phyloP scores from a whole-genome alignment of 192 early-diverging fungal species.

The Geranomyces michiganensis region DNA sequence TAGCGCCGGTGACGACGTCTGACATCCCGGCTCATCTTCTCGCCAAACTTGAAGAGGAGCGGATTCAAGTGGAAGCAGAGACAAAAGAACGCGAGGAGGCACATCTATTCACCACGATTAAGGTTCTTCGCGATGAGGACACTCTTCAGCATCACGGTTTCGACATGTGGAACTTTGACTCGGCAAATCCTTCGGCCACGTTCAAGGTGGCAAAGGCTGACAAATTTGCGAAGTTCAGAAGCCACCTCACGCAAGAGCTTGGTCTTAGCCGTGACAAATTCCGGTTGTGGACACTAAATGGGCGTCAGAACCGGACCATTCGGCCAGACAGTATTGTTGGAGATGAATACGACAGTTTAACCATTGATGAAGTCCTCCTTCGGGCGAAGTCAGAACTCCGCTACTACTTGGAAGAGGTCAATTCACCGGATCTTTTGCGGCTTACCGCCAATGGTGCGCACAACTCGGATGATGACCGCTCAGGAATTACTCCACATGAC shows the following conservation, averaged over 20 bases:
- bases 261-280: slow-evolving; percentile 56
- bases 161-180: slow-evolving; percentile 81
- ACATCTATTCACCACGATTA: slow-evolving; percentile 67
- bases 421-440: background rate
- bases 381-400: slow-evolving; percentile 43
- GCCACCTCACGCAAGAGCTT: slow-evolving; percentile 50
- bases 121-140: slow-evolving; percentile 67
- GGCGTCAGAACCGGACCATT: slow-evolving; percentile 89
- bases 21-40: slow-evolving; percentile 86
- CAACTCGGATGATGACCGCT: background rate
- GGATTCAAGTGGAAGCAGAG: slow-evolving; percentile 56
- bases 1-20: slow-evolving; percentile 62
- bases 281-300: slow-evolving; percentile 84
- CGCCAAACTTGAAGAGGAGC: slow-evolving; percentile 65
- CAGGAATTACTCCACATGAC: background rate
- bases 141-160: slow-evolving; percentile 79
- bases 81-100: slow-evolving; percentile 71
- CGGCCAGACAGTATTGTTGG: slow-evolving; percentile 73
- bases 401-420: slow-evolving; percentile 48
- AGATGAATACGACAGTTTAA: background rate
- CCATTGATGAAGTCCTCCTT: slow-evolving; percentile 33
- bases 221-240: slow-evolving; percentile 49
- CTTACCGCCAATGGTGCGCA: background rate
- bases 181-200: slow-evolving; percentile 29
- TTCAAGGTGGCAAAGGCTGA: slow-evolving; percentile 63